Percentiles rank a stretch among this genome's conserved stretches.
Conservation (phyloP, 805 yeast genomes). For the Wickerhamomyces subpelliculosus region DNA sequence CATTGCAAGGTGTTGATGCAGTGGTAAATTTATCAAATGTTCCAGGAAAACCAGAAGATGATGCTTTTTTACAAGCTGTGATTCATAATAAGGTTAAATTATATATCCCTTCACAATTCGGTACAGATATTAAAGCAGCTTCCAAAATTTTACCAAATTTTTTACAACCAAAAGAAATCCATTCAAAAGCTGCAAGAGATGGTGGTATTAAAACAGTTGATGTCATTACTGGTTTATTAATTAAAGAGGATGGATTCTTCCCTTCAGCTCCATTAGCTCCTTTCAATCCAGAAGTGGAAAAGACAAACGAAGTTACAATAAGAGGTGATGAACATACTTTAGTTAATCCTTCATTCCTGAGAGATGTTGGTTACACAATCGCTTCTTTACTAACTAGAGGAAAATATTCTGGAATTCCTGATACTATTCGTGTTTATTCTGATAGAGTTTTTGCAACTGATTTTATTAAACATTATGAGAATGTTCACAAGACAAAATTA, state of each 20-base stretch:
- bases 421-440: constrained; percentile 35
- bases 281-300: too few species aligned
- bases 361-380: constrained; percentile 38
- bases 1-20: constrained; percentile 42
- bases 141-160: constrained; percentile 28
- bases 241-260: constrained; percentile 33
- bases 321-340: constrained; percentile 33
- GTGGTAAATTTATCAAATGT: constrained; percentile 38
- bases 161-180: constrained; percentile 26
- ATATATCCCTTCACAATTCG: constrained; percentile 58
- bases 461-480: constrained; percentile 33
- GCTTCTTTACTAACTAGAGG: constrained; percentile 32
- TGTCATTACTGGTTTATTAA: constrained; percentile 29
- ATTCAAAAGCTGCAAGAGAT: constrained; percentile 32
- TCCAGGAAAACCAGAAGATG: constrained; percentile 25
- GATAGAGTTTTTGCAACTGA: constrained; percentile 33
- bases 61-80: constrained; percentile 32
- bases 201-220: constrained; percentile 43
- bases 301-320: constrained; percentile 28
- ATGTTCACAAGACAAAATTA: constrained; percentile 28
- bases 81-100: constrained; percentile 40
- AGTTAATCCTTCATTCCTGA: constrained; percentile 29
- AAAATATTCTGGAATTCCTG: constrained; percentile 34
- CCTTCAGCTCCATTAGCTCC: too few species aligned
- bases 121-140: constrained; percentile 33